Percentiles rank a stretch among this genome's conserved stretches.
Conservation (phyloP, 2,329 filamentous ascomycete species). For the Arthroderma uncinatum region DNA sequence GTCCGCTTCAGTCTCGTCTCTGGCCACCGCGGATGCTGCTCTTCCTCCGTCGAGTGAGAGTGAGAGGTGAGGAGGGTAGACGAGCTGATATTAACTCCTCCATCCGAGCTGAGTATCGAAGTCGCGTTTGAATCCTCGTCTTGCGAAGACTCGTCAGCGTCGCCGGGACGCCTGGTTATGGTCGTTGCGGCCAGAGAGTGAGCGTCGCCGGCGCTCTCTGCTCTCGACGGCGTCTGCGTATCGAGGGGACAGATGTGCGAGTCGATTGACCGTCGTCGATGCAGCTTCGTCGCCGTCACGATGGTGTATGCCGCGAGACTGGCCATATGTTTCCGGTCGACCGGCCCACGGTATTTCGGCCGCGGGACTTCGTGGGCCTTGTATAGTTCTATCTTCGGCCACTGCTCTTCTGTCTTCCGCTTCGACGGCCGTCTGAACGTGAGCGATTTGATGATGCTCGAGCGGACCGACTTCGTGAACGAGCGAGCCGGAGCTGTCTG, state of each 20-base stretch:
- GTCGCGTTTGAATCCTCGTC: background rate
- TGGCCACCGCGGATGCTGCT: background rate
- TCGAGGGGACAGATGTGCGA: conserved; percentile 29
- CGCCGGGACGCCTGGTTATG: background rate
- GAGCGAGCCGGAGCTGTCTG: background rate
- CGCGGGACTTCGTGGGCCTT: conserved; percentile 37
- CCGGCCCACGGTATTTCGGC: conserved; percentile 40
- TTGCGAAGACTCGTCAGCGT: background rate
- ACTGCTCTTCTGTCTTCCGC: conserved; percentile 20
- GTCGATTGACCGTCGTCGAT: conserved; percentile 27
- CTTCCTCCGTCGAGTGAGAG: conserved; percentile 7
- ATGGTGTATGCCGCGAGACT: conserved; percentile 37
- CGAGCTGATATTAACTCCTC: conserved; percentile 9
- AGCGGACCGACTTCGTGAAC: background rate
- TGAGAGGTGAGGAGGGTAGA: conserved; percentile 10
- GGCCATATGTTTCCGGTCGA: conserved; percentile 37
- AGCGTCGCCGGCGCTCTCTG: conserved; percentile 5
- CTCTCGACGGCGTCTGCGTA: conserved; percentile 11
- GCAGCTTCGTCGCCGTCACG: conserved; percentile 19
- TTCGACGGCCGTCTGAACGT: background rate
- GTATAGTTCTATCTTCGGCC: conserved; percentile 39
- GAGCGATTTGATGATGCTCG: conserved; percentile 6
- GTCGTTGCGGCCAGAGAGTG: background rate
- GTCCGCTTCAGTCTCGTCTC: conserved; percentile 1
- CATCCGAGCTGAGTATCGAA: background rate